These are phyloP conservation scores for Russula virescens DNA, from an alignment of 768 basidiomycete species.

Conservation along the genomic window DNA sequence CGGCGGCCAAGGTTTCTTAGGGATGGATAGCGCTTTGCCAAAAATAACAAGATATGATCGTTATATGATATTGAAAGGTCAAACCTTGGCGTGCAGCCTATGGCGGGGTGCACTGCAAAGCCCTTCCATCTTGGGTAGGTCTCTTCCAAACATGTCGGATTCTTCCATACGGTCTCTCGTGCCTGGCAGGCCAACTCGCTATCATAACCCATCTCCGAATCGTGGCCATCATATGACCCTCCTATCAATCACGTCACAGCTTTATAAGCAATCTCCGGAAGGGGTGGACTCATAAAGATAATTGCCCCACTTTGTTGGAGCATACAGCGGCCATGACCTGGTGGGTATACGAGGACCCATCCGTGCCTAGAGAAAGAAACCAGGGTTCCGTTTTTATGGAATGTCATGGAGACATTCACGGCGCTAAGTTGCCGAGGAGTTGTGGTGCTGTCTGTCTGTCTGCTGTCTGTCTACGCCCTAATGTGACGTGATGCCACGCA, in stretches of 20 bases:
- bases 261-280: slow-evolving; percentile 6
- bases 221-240: slow-evolving; percentile 16
- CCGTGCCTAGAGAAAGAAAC: slow-evolving; percentile 2
- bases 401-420: slow-evolving; percentile 6
- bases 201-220: slow-evolving; percentile 22
- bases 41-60: slow-evolving; percentile 10
- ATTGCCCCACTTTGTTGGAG: slow-evolving; percentile 1
- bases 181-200: slow-evolving; percentile 9
- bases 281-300: neutral
- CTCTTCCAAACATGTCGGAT: neutral
- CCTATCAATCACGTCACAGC: slow-evolving; percentile 21
- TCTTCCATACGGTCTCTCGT: neutral
- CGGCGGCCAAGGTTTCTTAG: slow-evolving; percentile 19
- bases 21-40: slow-evolving; percentile 3
- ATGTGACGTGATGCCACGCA: slow-evolving; percentile 10
- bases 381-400: slow-evolving; percentile 3
- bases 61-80: slow-evolving; percentile 4
- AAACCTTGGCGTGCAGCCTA: neutral
- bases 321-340: neutral
- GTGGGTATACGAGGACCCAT: neutral
- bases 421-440: slow-evolving; percentile 5
- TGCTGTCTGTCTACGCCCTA: slow-evolving; percentile 5
- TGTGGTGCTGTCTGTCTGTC: no score
- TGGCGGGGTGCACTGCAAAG: neutral
- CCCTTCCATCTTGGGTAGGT: neutral